Percentiles rank a stretch among this genome's conserved stretches.
These are phyloP conservation scores for Phallus indusiatus DNA, from an alignment of 768 basidiomycete genomes.

Conservation along the genomic window DNA sequence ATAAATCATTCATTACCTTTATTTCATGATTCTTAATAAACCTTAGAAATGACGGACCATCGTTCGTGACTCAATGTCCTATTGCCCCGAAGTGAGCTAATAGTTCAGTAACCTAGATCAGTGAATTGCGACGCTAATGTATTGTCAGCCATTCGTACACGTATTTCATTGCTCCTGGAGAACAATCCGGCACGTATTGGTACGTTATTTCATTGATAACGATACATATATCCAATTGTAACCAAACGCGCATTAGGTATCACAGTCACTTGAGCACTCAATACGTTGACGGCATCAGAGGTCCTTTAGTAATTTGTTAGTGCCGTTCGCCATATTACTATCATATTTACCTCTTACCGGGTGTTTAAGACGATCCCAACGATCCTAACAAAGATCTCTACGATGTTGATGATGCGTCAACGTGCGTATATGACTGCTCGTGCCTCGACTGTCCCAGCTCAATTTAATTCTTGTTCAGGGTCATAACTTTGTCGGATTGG, in stretches of 20 bases:
- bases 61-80: conserved; percentile 39
- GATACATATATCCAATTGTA: neutral
- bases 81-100: conserved; percentile 22
- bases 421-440: neutral
- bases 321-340: neutral
- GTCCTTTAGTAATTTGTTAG: neutral
- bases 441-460: neutral
- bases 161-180: neutral
- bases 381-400: neutral
- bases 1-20: neutral
- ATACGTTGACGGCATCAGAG: neutral
- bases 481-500: neutral
- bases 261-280: neutral
- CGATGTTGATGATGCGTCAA: neutral
- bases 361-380: neutral
- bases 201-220: neutral
- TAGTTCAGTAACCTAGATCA: neutral
- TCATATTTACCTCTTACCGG: neutral
- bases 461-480: neutral
- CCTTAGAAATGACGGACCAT: conserved; percentile 4
- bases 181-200: neutral
- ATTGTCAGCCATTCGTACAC: neutral
- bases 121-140: neutral
- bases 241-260: neutral
- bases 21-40: neutral